Percentiles rank a stretch among this genome's conserved stretches.
Evolutionary conservation across 805 yeast genomes (phyloP).

Genomic region (Metschnikowia sp.): DNA sequence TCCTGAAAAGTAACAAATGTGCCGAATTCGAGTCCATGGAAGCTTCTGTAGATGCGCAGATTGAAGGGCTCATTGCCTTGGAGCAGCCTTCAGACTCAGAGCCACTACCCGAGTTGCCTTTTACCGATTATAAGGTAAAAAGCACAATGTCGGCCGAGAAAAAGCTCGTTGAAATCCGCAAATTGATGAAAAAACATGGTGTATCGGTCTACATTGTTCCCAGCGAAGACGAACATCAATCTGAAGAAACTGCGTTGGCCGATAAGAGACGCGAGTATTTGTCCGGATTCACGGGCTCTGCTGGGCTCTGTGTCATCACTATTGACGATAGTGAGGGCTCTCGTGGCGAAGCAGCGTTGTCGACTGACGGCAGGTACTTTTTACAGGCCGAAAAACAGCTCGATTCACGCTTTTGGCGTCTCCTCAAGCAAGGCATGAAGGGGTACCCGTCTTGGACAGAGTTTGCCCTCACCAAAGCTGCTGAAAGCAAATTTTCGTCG

Average conservation of each 20-base stretch:
- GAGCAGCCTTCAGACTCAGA: constrained; percentile 21
- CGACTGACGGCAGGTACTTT: constrained; percentile 95
- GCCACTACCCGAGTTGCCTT: constrained; percentile 26
- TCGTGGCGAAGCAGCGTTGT: constrained; percentile 68
- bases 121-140: constrained; percentile 5
- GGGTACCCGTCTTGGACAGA: constrained; percentile 76
- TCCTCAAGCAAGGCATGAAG: constrained; percentile 76
- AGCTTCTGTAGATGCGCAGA: neutral
- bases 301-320: constrained; percentile 19
- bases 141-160: constrained; percentile 2
- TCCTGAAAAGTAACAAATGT: neutral
- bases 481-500: constrained; percentile 46
- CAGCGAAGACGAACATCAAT: constrained; percentile 21
- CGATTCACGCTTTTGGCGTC: constrained; percentile 65
- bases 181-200: constrained; percentile 13
- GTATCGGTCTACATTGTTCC: constrained; percentile 20
- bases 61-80: constrained; percentile 8
- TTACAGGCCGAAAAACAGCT: constrained; percentile 84
- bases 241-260: constrained; percentile 18
- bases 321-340: constrained; percentile 39
- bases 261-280: constrained; percentile 19
- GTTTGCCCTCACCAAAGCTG: constrained; percentile 57
- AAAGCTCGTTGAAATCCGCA: constrained; percentile 12
- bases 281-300: constrained; percentile 20
- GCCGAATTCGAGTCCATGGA: neutral